These are phyloP conservation scores for Neurospora crassa DNA, from an alignment of 2,329 filamentous ascomycete species.

Conservation along the genomic window DNA sequence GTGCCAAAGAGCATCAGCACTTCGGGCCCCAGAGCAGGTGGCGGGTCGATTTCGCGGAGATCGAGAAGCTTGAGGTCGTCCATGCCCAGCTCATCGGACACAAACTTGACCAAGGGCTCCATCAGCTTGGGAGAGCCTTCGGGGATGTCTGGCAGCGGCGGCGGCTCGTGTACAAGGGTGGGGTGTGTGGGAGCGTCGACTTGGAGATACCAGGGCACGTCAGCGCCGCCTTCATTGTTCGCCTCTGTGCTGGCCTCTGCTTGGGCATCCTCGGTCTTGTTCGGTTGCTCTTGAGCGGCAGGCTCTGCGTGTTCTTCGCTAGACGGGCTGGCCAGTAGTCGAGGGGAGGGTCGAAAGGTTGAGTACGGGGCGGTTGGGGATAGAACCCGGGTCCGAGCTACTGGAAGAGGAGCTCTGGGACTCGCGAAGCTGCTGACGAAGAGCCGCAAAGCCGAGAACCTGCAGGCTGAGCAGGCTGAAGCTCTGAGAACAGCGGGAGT, in stretches of 20 bases:
- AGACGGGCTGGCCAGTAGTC: slow-evolving; percentile 9
- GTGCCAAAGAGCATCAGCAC: slow-evolving; percentile 90
- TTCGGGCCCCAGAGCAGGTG: slow-evolving; percentile 77
- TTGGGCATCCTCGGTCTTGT: neutral
- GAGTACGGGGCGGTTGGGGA: slow-evolving; percentile 10
- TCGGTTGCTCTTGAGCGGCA: slow-evolving; percentile 2
- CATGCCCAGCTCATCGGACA: slow-evolving; percentile 76
- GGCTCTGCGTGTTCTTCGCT: slow-evolving; percentile 13
- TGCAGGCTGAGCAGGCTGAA: slow-evolving; percentile 21
- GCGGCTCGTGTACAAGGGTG: slow-evolving; percentile 35
- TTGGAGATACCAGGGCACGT: slow-evolving; percentile 70
- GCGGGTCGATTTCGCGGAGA: slow-evolving; percentile 73
- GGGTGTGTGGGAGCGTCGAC: slow-evolving; percentile 50
- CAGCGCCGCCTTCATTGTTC: slow-evolving; percentile 6
- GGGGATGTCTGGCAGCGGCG: slow-evolving; percentile 46
- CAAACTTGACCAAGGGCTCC: slow-evolving; percentile 61
- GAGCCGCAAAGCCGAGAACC: slow-evolving; percentile 16
- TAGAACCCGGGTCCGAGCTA: neutral
- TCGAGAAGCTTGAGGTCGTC: slow-evolving; percentile 76
- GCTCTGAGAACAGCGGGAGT: slow-evolving; percentile 14
- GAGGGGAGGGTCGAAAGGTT: slow-evolving; percentile 13
- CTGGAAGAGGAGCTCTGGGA: neutral
- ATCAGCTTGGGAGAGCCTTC: slow-evolving; percentile 62
- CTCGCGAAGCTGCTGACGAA: slow-evolving; percentile 12
- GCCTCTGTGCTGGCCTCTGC: slow-evolving; percentile 1